A percentile compares a stretch with the other conserved stretches of the same genome.
These are phyloP conservation scores for Phoma sp. DNA, from an alignment of 2,329 filamentous ascomycete species.

Conservation along the genomic window DNA sequence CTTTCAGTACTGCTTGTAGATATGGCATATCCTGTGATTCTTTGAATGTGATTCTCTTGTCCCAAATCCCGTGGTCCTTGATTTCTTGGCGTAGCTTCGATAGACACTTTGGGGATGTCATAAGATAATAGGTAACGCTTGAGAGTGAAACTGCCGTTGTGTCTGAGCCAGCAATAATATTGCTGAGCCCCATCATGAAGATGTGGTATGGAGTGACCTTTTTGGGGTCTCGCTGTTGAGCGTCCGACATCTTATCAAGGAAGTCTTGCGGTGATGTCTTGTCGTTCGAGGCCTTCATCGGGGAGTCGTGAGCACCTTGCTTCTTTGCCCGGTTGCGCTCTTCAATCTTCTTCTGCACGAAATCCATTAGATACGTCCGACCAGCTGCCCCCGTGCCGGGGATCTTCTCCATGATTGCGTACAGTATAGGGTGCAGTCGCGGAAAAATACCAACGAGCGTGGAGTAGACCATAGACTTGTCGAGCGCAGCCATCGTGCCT, in stretches of 20 bases:
- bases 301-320: neutral
- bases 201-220: conserved; percentile 49
- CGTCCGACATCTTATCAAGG: conserved; percentile 47
- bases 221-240: conserved; percentile 44
- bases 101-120: conserved; percentile 21
- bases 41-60: neutral
- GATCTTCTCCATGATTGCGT: conserved; percentile 17
- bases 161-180: conserved; percentile 53
- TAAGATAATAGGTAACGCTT: conserved; percentile 32
- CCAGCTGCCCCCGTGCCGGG: conserved; percentile 10
- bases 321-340: neutral
- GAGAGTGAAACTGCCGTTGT: conserved; percentile 53
- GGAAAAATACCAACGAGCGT: conserved; percentile 27
- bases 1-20: no score
- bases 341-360: conserved; percentile 10
- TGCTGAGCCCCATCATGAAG: conserved; percentile 45
- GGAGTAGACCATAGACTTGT: conserved; percentile 20
- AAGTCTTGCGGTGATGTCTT: conserved; percentile 36
- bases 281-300: neutral
- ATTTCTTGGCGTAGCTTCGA: conserved; percentile 12
- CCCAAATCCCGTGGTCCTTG: neutral
- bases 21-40: no score
- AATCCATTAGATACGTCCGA: conserved; percentile 17
- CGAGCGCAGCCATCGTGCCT: conserved; percentile 50
- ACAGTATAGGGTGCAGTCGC: conserved; percentile 16